phyloP scores from a whole-genome alignment of 148 eudicot species.

The Rhododendron ferrugineum region DNA sequence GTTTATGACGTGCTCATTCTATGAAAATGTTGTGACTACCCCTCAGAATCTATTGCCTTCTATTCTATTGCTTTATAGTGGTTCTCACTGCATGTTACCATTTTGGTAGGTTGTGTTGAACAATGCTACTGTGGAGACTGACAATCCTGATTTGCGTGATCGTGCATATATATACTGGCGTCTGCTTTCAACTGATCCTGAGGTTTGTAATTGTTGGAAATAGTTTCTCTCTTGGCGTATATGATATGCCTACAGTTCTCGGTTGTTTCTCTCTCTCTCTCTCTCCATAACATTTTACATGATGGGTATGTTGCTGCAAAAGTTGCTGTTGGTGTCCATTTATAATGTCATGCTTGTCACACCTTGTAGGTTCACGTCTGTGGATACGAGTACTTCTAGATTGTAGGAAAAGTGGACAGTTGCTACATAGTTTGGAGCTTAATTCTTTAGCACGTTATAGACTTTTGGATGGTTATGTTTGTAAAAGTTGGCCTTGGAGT shows the following conservation, averaged over 20 bases:
- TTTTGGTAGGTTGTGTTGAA: conserved; percentile 82
- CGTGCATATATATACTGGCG: conserved; percentile 99
- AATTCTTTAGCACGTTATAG: not conserved
- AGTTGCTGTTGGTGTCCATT: not conserved
- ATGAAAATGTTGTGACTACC: not conserved
- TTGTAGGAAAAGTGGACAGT: not conserved
- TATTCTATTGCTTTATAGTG: not conserved
- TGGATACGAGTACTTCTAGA: not conserved
- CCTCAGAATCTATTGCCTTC: not conserved
- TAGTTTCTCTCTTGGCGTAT: not conserved
- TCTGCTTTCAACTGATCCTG: conserved; percentile 98
- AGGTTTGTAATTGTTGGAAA: conserved; percentile 40
- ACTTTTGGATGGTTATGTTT: not conserved
- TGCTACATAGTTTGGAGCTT: not conserved
- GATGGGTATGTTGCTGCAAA: not conserved
- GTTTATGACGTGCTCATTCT: not conserved
- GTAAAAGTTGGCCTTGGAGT: too few species aligned
- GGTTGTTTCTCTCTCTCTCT: not conserved
- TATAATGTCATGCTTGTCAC: not conserved
- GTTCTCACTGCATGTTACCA: not conserved
- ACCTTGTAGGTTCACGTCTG: not conserved
- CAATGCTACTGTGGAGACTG: conserved; percentile 98
- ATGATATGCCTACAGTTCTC: not conserved
- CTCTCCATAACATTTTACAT: not conserved
- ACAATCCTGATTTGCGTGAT: conserved; percentile 95